phyloP scores from a whole-genome alignment of 148 eudicot genomes.

The Cornus controversa region DNA sequence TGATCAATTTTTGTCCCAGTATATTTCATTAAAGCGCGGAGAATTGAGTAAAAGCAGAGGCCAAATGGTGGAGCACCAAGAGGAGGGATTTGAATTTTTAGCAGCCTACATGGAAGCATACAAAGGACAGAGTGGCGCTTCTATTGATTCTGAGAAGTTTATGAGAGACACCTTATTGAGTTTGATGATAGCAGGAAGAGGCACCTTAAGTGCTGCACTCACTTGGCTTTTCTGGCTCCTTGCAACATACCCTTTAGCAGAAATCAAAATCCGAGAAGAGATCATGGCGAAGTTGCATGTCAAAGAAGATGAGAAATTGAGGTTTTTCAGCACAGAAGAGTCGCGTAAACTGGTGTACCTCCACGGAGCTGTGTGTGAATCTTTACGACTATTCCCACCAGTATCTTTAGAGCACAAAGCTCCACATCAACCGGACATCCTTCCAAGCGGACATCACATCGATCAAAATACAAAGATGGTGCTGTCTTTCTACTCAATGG shows the following conservation, averaged over 20 bases:
- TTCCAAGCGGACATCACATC: slow-evolving; percentile 33
- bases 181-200: slow-evolving; percentile 31
- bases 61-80: neutral
- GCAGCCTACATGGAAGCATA: neutral
- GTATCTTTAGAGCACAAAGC: slow-evolving; percentile 30
- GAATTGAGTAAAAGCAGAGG: neutral
- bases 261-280: slow-evolving; percentile 26
- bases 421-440: slow-evolving; percentile 21
- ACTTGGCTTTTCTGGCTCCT: slow-evolving; percentile 37
- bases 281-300: neutral
- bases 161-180: slow-evolving; percentile 14
- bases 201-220: slow-evolving; percentile 26
- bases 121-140: slow-evolving; percentile 5
- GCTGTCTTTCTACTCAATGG: slow-evolving; percentile 32
- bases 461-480: slow-evolving; percentile 7
- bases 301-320: neutral
- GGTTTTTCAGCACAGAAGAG: slow-evolving; percentile 20
- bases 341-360: slow-evolving; percentile 26
- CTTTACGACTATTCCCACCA: slow-evolving; percentile 35
- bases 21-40: slow-evolving; percentile 10
- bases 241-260: slow-evolving; percentile 14
- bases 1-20: slow-evolving; percentile 14
- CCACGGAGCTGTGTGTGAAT: slow-evolving; percentile 31
- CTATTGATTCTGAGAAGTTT: neutral
- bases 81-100: neutral